Evolutionary conservation across 345 rosid genomes (phyloP).

Genomic region (Brassica juncea): DNA sequence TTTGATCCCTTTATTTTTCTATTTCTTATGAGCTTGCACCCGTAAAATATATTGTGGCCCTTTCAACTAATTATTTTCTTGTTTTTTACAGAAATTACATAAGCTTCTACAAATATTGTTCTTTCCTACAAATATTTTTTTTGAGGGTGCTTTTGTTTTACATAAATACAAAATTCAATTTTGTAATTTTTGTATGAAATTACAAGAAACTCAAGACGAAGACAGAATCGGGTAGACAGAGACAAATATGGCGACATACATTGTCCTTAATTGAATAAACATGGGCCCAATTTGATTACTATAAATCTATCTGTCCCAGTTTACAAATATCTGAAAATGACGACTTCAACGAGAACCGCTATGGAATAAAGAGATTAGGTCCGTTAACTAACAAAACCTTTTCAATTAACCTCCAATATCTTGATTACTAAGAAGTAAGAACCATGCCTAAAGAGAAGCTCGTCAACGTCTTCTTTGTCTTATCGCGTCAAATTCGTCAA

Average conservation of each 20-base stretch:
- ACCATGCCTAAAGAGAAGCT: neutral
- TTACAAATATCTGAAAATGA: conserved; percentile 32
- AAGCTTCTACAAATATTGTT: neutral
- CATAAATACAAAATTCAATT: neutral
- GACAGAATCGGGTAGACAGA: conserved; percentile 3
- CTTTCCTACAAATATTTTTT: neutral
- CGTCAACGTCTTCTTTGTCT: neutral
- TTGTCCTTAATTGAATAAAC: conserved; percentile 3
- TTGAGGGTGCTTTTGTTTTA: neutral
- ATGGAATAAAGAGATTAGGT: neutral
- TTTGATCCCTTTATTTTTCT: conserved; percentile 12
- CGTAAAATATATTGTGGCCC: neutral
- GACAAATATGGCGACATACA: conserved; percentile 22
- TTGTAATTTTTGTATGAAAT: neutral
- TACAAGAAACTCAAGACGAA: neutral
- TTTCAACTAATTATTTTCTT: neutral
- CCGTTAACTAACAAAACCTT: conserved; percentile 1
- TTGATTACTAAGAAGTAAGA: neutral
- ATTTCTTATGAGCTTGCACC: neutral
- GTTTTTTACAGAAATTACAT: neutral
- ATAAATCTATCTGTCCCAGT: conserved; percentile 32
- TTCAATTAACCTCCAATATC: neutral
- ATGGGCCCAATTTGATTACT: conserved; percentile 31
- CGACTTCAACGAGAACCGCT: neutral
- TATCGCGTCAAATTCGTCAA: conserved; percentile 1